Conservation (phyloP, 2,329 filamentous ascomycete genomes). For the Parastagonospora nodorum region DNA sequence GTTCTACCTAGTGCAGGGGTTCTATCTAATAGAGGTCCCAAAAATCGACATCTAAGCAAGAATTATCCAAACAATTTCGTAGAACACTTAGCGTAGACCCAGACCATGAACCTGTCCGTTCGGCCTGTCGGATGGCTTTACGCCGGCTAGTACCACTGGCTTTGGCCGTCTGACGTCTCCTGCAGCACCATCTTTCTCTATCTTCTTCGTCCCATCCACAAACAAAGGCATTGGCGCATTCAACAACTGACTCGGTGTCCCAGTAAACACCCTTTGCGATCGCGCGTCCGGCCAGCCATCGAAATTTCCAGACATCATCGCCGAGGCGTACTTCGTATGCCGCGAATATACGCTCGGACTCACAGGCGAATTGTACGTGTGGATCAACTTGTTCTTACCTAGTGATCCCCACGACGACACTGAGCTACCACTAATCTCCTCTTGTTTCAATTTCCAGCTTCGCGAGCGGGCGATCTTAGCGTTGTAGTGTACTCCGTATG, state of each 20-base stretch:
- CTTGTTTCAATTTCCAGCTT: not conserved
- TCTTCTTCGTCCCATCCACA: conserved; percentile 10
- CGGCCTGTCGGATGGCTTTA: conserved; percentile 29
- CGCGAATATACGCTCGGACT: conserved; percentile 2
- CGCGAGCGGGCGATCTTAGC: not conserved
- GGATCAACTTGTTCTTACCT: not conserved
- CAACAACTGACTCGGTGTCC: conserved; percentile 16
- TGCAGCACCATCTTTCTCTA: conserved; percentile 11
- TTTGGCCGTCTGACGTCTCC: conserved; percentile 17
- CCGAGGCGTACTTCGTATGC: conserved; percentile 4
- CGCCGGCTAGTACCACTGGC: conserved; percentile 23
- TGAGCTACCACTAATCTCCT: not conserved
- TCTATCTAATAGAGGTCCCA: too few relatives aligned
- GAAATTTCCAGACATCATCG: conserved; percentile 12
- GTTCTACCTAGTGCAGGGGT: too few relatives aligned
- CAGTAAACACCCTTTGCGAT: conserved; percentile 16
- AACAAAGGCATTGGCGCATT: conserved; percentile 26
- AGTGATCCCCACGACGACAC: too few relatives aligned
- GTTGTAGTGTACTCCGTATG: conserved; percentile 15
- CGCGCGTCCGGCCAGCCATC: conserved; percentile 15
- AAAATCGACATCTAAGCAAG: too few relatives aligned
- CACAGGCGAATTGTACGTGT: not conserved
- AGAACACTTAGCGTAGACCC: too few relatives aligned
- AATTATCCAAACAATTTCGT: too few relatives aligned
- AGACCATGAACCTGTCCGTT: not conserved